These are phyloP conservation scores for Schoenoplectus triqueter DNA, from an alignment of 202 grass and related monocot genomes.

Conservation along the genomic window DNA sequence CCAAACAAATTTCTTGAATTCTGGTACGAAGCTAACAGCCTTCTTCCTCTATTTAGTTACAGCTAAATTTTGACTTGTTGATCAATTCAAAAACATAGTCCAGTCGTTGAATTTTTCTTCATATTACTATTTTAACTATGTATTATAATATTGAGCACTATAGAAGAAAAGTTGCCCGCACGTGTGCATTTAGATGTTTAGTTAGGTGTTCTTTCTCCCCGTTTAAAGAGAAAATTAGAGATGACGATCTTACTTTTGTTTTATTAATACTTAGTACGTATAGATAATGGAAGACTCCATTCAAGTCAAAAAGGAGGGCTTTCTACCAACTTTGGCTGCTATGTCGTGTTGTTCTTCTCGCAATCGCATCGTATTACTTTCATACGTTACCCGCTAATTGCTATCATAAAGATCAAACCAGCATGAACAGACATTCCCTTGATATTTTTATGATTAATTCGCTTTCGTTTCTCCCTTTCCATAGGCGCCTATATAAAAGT, in stretches of 20 bases:
- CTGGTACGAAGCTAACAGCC: background rate
- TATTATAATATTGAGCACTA: background rate
- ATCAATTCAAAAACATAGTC: background rate
- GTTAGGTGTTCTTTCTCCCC: background rate
- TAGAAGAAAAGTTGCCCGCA: background rate
- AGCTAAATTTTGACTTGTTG: background rate
- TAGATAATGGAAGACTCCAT: background rate
- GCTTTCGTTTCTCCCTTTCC: background rate
- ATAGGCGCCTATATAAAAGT: background rate
- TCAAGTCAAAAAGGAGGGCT: background rate
- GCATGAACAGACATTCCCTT: background rate
- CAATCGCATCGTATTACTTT: background rate
- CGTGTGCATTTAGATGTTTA: background rate
- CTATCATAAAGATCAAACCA: background rate
- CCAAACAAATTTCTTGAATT: background rate
- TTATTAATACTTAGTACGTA: too few species aligned
- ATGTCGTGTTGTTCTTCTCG: background rate
- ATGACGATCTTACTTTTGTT: background rate
- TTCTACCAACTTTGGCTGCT: constrained; percentile 18
- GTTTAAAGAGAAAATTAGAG: background rate
- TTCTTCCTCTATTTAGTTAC: background rate
- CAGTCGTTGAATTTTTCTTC: constrained; percentile 16
- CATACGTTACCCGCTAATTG: background rate
- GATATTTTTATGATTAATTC: background rate
- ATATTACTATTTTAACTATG: background rate